A percentile compares a stretch with the other conserved stretches of the same genome.
Conservation (phyloP, 2,329 filamentous ascomycete species). For the Fusarium decemcellulare region DNA sequence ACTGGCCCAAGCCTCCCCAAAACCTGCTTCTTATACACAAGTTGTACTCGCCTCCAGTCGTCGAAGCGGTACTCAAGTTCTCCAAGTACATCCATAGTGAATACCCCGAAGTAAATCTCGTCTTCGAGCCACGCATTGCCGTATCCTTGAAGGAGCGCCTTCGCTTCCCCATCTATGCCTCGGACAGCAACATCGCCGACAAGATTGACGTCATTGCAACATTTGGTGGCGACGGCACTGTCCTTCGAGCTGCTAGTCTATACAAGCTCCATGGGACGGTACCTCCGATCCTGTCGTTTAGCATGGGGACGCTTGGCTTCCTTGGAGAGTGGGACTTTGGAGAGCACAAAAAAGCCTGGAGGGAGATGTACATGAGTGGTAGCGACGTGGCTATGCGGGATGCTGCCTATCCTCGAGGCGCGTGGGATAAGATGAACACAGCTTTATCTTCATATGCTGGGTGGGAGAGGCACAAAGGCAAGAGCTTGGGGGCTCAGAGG, state of each 20-base stretch:
- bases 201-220: slow-evolving; percentile 93
- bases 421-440: slow-evolving; percentile 39
- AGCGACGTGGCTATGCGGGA: slow-evolving; percentile 66
- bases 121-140: slow-evolving; percentile 86
- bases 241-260: slow-evolving; percentile 61
- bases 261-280: slow-evolving; percentile 85
- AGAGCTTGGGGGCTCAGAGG: slow-evolving; percentile 82
- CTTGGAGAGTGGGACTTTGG: slow-evolving; percentile 96
- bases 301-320: slow-evolving; percentile 96
- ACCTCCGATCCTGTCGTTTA: slow-evolving; percentile 93
- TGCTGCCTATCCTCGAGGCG: slow-evolving; percentile 53
- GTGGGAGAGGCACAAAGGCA: slow-evolving; percentile 84
- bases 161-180: slow-evolving; percentile 80
- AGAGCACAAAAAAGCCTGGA: slow-evolving; percentile 92
- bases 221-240: slow-evolving; percentile 82
- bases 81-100: slow-evolving; percentile 82
- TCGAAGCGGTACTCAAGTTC: slow-evolving; percentile 67
- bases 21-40: slow-evolving; percentile 73
- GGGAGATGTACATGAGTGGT: slow-evolving; percentile 90
- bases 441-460: slow-evolving; percentile 50
- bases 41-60: slow-evolving; percentile 68
- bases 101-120: slow-evolving; percentile 84
- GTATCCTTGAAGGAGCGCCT: slow-evolving; percentile 78
- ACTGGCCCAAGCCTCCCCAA: slow-evolving; percentile 67
- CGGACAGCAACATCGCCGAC: slow-evolving; percentile 71